Evolutionary conservation across 2,329 filamentous ascomycete genomes (phyloP).

Genomic region (Erysiphe pulchra): DNA sequence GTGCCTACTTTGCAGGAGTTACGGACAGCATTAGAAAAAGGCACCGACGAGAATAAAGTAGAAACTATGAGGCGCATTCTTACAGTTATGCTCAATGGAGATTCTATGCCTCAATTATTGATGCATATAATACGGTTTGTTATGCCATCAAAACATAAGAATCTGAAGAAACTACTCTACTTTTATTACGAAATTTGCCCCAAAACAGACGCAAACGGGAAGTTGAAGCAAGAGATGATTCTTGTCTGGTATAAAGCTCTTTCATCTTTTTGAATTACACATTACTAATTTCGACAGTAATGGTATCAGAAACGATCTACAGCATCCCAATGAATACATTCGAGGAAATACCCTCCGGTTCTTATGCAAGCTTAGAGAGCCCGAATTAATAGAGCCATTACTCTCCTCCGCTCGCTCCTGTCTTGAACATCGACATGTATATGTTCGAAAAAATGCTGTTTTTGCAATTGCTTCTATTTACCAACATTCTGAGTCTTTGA

Average conservation of each 20-base stretch:
- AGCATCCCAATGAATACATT: slow-evolving; percentile 96
- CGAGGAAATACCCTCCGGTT: slow-evolving; percentile 95
- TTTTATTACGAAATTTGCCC: slow-evolving; percentile 99
- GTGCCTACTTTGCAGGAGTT: slow-evolving; percentile 76
- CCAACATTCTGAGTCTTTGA: slow-evolving; percentile 70
- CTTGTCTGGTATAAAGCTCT: slow-evolving; percentile 54
- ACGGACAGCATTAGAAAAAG: slow-evolving; percentile 81
- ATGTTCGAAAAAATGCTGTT: slow-evolving; percentile 94
- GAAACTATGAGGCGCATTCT: slow-evolving; percentile 93
- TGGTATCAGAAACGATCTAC: slow-evolving; percentile 88
- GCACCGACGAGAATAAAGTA: slow-evolving; percentile 73
- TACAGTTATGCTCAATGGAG: slow-evolving; percentile 93
- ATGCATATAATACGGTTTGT: slow-evolving; percentile 99
- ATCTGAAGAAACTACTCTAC: slow-evolving; percentile 92
- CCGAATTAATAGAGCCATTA: slow-evolving; percentile 86
- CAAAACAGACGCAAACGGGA: slow-evolving; percentile 74
- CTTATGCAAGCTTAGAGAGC: slow-evolving; percentile 82
- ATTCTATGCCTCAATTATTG: slow-evolving; percentile 78
- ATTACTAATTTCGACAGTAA: slow-evolving; percentile 32
- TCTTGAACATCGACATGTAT: slow-evolving; percentile 86
- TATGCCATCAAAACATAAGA: slow-evolving; percentile 94
- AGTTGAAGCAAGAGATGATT: slow-evolving; percentile 99
- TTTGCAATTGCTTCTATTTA: slow-evolving; percentile 85
- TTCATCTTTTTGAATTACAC: not conserved
- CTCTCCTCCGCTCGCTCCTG: slow-evolving; percentile 79